Evolutionary conservation across 1,139 yeast species (phyloP).

Genomic region (Debaryomyces fabryi): DNA sequence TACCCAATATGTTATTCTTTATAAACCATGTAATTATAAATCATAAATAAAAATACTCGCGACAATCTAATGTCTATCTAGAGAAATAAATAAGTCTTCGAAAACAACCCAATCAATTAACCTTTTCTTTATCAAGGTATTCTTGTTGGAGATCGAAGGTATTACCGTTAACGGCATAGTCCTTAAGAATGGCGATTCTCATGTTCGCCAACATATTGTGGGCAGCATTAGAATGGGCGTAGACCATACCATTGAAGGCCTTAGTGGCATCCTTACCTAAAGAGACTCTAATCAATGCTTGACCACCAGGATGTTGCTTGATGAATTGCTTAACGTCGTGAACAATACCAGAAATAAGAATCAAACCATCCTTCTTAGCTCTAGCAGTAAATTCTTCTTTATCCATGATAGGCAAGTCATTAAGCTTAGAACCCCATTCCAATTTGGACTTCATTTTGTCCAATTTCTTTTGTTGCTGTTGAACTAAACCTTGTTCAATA

Average conservation of each 20-base stretch:
- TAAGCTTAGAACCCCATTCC: constrained; percentile 91
- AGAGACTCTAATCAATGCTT: constrained; percentile 80
- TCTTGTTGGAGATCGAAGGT: constrained; percentile 57
- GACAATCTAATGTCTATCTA: background rate
- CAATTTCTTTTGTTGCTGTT: constrained; percentile 95
- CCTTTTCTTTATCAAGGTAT: constrained; percentile 48
- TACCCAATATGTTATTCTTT: background rate
- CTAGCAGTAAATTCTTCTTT: constrained; percentile 76
- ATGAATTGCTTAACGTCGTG: constrained; percentile 87
- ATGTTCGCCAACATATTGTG: constrained; percentile 92
- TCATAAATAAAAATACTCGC: constrained; percentile 3
- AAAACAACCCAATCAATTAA: constrained; percentile 1
- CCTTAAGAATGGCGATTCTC: constrained; percentile 92
- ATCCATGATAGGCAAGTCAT: constrained; percentile 89
- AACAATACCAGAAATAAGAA: constrained; percentile 90
- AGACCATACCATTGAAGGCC: constrained; percentile 97
- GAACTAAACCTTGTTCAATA: constrained; percentile 92
- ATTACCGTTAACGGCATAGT: constrained; percentile 54
- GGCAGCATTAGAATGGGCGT: constrained; percentile 96
- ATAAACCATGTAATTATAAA: background rate
- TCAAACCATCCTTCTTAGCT: constrained; percentile 59
- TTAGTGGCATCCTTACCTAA: constrained; percentile 95
- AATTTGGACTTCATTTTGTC: constrained; percentile 76
- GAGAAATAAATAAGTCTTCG: constrained; percentile 3
- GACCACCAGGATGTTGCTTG: constrained; percentile 98